A percentile compares a stretch with the other conserved stretches of the same genome.
Evolutionary conservation across 2,329 filamentous ascomycete genomes (phyloP).

Genomic region (Hypoxylon sp.): DNA sequence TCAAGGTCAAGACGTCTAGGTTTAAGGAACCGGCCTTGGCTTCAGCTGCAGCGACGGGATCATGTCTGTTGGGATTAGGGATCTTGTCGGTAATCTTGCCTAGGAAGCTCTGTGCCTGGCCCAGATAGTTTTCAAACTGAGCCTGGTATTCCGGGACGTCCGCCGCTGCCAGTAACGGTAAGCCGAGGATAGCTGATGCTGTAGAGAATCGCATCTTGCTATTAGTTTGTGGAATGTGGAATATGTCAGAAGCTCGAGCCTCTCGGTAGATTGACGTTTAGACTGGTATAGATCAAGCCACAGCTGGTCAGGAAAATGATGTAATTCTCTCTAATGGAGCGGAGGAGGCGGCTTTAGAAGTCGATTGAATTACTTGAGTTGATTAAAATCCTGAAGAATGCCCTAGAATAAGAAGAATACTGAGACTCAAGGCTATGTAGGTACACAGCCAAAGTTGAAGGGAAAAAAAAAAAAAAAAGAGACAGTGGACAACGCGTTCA

Average conservation of each 20-base stretch:
- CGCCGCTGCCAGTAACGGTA: constrained; percentile 71
- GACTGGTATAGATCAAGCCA: constrained; percentile 7
- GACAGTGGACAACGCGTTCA: constrained; percentile 28
- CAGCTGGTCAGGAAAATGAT: constrained; percentile 43
- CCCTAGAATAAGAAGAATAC: constrained; percentile 3
- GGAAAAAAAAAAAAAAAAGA: constrained; percentile 16
- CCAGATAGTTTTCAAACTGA: constrained; percentile 75
- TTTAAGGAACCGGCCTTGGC: constrained; percentile 67
- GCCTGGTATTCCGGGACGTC: constrained; percentile 72
- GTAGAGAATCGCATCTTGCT: constrained; percentile 72
- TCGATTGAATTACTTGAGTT: constrained; percentile 35
- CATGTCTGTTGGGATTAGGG: constrained; percentile 63
- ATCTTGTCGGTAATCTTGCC: constrained; percentile 67
- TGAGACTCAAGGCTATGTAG: constrained; percentile 22
- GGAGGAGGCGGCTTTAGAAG: constrained; percentile 8
- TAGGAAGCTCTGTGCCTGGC: constrained; percentile 70
- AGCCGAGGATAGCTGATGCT: constrained; percentile 64
- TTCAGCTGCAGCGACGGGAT: constrained; percentile 62
- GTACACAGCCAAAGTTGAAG: constrained; percentile 18
- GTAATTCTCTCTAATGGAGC: constrained; percentile 45
- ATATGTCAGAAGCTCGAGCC: constrained; percentile 25
- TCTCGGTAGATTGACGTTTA: constrained; percentile 13
- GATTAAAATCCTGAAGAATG: constrained; percentile 16
- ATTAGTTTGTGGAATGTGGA: constrained; percentile 30
- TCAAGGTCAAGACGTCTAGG: constrained; percentile 73